Percentiles rank a stretch among this genome's conserved stretches.
Evolutionary conservation across 148 eudicot genomes (phyloP).

Genomic region (Diospyros lotus): DNA sequence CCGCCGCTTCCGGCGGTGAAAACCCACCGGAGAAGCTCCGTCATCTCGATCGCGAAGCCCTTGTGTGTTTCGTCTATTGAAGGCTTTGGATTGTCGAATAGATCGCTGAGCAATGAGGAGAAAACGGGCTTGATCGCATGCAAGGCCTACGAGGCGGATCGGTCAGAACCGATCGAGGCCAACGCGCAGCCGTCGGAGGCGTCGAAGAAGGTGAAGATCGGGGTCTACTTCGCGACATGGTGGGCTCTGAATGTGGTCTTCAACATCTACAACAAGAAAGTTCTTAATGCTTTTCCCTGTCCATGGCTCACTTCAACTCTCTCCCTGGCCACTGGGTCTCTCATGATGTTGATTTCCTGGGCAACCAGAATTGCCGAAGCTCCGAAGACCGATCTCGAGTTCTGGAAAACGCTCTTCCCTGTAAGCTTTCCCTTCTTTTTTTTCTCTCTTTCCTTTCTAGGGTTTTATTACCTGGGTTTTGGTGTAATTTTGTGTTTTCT

Average conservation of each 20-base stretch:
- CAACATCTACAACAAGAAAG: conserved; percentile 90
- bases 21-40: conserved; percentile 20
- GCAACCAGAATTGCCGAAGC: conserved; percentile 59
- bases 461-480: neutral
- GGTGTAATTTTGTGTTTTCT: neutral
- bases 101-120: conserved; percentile 15
- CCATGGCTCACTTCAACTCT: conserved; percentile 95
- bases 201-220: conserved; percentile 74
- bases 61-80: conserved; percentile 36
- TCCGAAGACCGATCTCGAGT: conserved; percentile 74
- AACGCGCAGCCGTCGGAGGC: conserved; percentile 32
- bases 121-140: conserved; percentile 38
- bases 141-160: conserved; percentile 80
- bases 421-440: conserved; percentile 32
- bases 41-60: conserved; percentile 42
- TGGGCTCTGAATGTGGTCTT: conserved; percentile 91
- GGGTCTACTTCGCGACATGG: conserved; percentile 87
- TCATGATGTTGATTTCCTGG: conserved; percentile 91
- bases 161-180: conserved; percentile 37
- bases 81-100: conserved; percentile 24
- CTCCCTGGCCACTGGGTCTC: conserved; percentile 83
- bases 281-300: conserved; percentile 83
- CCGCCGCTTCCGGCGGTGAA: conserved; percentile 17
- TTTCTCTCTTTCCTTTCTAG: neutral
- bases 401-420: conserved; percentile 86